phyloP scores from a whole-genome alignment of 805 yeast species.

The Alloascoidea africana region DNA sequence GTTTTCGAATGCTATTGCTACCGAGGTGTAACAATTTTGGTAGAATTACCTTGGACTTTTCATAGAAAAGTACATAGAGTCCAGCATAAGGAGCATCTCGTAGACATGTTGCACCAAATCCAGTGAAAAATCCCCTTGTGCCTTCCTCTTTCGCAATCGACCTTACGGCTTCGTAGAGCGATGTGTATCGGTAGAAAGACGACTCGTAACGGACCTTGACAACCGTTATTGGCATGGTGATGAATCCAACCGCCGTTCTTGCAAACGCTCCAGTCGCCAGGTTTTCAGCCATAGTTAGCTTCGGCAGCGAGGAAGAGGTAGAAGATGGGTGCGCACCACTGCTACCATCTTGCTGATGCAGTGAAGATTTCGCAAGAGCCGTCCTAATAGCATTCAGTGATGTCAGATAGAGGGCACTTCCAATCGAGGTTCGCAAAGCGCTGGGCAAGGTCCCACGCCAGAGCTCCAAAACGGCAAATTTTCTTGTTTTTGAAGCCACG shows the following conservation, averaged over 20 bases:
- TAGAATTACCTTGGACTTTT: slow-evolving; percentile 43
- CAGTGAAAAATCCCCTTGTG: slow-evolving; percentile 62
- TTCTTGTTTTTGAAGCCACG: no score
- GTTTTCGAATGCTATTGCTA: slow-evolving; percentile 3
- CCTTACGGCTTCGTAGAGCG: slow-evolving; percentile 42
- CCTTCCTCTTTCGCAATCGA: slow-evolving; percentile 41
- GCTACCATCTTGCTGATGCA: slow-evolving; percentile 1
- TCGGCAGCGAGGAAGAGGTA: slow-evolving; percentile 42
- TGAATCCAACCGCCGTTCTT: slow-evolving; percentile 66
- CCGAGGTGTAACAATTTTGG: slow-evolving; percentile 24
- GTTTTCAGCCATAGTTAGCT: slow-evolving; percentile 54
- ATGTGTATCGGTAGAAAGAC: slow-evolving; percentile 50
- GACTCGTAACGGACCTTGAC: slow-evolving; percentile 85
- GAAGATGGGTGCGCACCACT: slow-evolving; percentile 3
- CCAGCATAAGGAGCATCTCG: slow-evolving; percentile 98
- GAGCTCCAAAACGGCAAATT: slow-evolving; percentile 24
- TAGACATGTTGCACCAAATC: slow-evolving; percentile 74
- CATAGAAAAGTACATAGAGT: slow-evolving; percentile 73
- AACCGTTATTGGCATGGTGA: slow-evolving; percentile 92
- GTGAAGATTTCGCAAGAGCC: slow-evolving; percentile 23
- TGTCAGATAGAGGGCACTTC: slow-evolving; percentile 77
- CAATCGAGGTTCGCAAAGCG: slow-evolving; percentile 77
- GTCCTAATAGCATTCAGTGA: slow-evolving; percentile 49
- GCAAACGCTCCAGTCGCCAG: slow-evolving; percentile 64
- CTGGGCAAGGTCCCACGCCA: slow-evolving; percentile 96